Base-by-base conservation (phyloP, 2,329 filamentous ascomycete species). In the Biscogniauxia sp. region DNA sequence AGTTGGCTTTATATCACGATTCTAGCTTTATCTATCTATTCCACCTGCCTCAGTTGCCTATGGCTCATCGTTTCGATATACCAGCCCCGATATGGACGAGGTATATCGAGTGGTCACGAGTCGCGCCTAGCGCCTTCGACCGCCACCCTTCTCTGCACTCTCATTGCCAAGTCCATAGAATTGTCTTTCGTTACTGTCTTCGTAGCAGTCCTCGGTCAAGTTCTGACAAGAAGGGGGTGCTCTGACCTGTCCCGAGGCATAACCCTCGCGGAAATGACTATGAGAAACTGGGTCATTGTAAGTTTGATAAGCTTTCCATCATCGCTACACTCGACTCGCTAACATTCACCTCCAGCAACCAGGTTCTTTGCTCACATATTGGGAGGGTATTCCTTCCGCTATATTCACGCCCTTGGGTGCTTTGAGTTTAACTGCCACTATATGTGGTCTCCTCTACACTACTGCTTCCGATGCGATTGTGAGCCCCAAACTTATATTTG, bases 181-280 rank as follows among this genome's bases (percentile, higher is more conserved):
- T 71, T 93, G 64, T 87, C 88, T 0, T 94, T 93, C 69, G 89
- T 92, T 3, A 92, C 90, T 0, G 87, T 91, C 0, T 90, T 92
- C 62, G 88, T 93, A 1, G 84, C 88, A 0, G 90, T 90, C 58
- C 72, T 93, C 0, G 91, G 91, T 0, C 91, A 95, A 71, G 83
- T 90, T 0, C 75, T 94, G 17, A 92, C 85, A n/a, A 81, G 89
- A 20, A 79, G 88, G 58, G 88, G 90, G 0, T 83, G 91, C 58
- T 81, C 82, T 23, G 83, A 81, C 57, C 78, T 81, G 8, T 83
- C 85, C 0, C 76, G 78, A 2, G 91, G 91, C 1, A 83, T 93
- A 60, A 91, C 86, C 0, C 81, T 94, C 17, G 88, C 91, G 0
- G 90, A 94, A 69, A 85, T 93, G 78, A 88, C 84, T 17, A 92